Conservation (phyloP, 192 early-diverging fungal species). For the Oehlia diaphana region DNA sequence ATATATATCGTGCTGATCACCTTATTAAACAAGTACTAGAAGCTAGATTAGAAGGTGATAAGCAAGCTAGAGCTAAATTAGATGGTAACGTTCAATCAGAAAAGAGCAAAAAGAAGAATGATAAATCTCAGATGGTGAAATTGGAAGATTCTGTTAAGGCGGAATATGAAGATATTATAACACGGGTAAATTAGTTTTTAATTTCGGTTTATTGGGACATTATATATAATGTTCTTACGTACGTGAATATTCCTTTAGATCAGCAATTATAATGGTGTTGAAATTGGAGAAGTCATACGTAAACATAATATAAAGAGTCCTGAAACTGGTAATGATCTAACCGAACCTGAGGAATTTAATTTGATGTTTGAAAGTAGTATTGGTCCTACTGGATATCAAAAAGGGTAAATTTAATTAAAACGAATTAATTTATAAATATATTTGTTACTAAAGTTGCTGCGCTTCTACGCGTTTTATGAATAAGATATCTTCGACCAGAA, state of each 20-base stretch:
- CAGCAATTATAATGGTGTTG: constrained; percentile 91
- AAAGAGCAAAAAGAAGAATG: constrained; percentile 75
- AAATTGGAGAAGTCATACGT: constrained; percentile 81
- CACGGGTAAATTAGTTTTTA: constrained; percentile 58
- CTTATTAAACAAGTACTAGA: constrained; percentile 92
- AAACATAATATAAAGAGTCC: constrained; percentile 86
- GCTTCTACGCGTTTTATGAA: neutral
- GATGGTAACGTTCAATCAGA: constrained; percentile 36
- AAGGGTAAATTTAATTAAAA: constrained; percentile 57
- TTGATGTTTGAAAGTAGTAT: constrained; percentile 99
- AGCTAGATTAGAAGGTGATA: constrained; percentile 86
- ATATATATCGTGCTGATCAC: constrained; percentile 97
- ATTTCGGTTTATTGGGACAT: neutral
- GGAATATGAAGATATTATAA: constrained; percentile 85
- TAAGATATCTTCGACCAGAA: constrained; percentile 91
- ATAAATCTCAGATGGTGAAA: constrained; percentile 59
- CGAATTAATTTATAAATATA: neutral
- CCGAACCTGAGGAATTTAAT: constrained; percentile 93
- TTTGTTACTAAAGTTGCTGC: neutral
- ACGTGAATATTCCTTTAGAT: constrained; percentile 51
- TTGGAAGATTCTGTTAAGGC: constrained; percentile 60
- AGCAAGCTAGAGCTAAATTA: constrained; percentile 59
- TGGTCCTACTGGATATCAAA: constrained; percentile 94
- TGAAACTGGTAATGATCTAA: constrained; percentile 88
- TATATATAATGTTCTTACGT: neutral